phyloP scores from a whole-genome alignment of 306 rosid species.

The Trichosanthes truncata region DNA sequence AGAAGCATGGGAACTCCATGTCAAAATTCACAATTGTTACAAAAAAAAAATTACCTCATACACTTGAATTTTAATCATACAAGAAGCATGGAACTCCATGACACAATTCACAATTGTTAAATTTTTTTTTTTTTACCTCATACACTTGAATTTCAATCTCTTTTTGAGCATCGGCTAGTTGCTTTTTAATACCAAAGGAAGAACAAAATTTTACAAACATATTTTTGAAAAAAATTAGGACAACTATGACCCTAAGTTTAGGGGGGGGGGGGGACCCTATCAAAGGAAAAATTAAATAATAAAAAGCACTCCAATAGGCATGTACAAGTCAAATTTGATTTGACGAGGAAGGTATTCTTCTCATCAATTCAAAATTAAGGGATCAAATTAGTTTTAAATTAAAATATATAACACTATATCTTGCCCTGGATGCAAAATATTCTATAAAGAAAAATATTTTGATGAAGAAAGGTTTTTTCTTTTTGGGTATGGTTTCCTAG shows the following conservation, averaged over 20 bases:
- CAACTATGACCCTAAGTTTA: background rate
- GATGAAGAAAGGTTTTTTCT: background rate
- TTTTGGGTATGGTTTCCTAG: background rate
- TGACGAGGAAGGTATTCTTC: background rate
- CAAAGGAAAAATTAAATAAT: background rate
- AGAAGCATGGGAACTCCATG: background rate
- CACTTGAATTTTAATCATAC: background rate
- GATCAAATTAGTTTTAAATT: background rate
- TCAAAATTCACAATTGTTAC: background rate
- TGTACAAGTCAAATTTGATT: background rate
- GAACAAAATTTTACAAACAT: background rate
- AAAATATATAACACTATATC: background rate
- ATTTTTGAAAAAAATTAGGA: background rate
- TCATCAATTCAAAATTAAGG: background rate
- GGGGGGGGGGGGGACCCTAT: background rate
- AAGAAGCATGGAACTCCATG: slow-evolving; percentile 1
- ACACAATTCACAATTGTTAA: background rate
- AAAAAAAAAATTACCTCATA: background rate
- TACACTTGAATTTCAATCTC: background rate
- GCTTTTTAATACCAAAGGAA: background rate
- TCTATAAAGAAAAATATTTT: background rate
- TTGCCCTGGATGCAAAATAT: background rate
- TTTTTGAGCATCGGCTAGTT: background rate
- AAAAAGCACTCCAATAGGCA: background rate
- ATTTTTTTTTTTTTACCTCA: no score